Percentiles rank a stretch among this genome's conserved stretches.
These are phyloP conservation scores for Ophiosphaerella korrae DNA, from an alignment of 2,329 filamentous ascomycete genomes.

Conservation along the genomic window DNA sequence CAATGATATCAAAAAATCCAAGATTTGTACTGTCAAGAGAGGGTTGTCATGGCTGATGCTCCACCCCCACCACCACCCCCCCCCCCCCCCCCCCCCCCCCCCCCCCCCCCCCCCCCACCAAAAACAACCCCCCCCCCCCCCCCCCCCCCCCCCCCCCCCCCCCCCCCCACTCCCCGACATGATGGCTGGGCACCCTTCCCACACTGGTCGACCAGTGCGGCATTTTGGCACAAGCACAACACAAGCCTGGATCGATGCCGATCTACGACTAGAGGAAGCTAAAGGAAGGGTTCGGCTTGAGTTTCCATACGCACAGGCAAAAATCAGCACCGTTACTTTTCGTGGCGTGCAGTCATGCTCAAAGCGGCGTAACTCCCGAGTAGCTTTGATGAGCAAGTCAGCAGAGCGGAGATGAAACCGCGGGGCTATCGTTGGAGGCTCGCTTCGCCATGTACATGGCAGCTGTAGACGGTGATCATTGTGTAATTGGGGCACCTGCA, in stretches of 20 bases:
- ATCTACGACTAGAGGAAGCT: not conserved
- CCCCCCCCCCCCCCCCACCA: no score
- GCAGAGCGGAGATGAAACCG: constrained; percentile 5
- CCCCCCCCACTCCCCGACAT: no score
- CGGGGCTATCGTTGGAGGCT: not conserved
- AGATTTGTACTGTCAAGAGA: no score
- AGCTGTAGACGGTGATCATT: constrained; percentile 1
- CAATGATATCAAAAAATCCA: no score
- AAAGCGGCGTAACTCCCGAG: constrained; percentile 2
- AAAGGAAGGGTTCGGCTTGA: constrained; percentile 3
- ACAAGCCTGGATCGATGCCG: not conserved
- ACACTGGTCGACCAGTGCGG: no score
- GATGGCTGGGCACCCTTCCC: no score
- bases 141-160: no score
- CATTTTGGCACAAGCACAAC: not conserved
- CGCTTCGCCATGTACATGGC: constrained; percentile 4
- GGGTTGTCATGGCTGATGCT: no score
- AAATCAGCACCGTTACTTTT: not conserved
- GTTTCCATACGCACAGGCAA: not conserved
- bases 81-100: no score
- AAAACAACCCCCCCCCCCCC: no score
- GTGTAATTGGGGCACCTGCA: not conserved
- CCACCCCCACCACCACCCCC: no score
- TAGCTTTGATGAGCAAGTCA: constrained; percentile 5
- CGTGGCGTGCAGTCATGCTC: not conserved